Conservation (phyloP, 495 filamentous ascomycete species). For the Cladorrhinum samala region DNA sequence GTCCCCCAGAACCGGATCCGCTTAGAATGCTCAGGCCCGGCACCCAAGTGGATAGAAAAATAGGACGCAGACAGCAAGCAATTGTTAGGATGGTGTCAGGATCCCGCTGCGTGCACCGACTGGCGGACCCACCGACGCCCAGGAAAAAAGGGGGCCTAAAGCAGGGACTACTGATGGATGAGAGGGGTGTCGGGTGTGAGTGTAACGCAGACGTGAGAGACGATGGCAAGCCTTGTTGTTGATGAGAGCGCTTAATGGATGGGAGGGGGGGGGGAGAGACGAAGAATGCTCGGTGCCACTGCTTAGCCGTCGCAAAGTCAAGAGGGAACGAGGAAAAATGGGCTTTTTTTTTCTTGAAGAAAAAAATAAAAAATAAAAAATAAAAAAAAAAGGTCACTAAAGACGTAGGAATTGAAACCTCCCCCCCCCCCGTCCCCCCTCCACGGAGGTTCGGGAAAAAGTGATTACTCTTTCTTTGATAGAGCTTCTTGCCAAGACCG, state of each 20-base stretch:
- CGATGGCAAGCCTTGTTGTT: constrained; percentile 1
- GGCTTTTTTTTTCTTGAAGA: background rate
- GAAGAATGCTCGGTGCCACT: too few relatives aligned
- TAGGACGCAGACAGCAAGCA: background rate
- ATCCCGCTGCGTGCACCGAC: constrained; percentile 5
- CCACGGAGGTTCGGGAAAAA: too few relatives aligned
- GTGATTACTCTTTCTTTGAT: too few relatives aligned
- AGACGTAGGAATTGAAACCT: too few relatives aligned
- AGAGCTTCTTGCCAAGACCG: too few relatives aligned
- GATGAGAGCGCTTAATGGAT: too few relatives aligned
- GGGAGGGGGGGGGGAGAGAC: too few relatives aligned
- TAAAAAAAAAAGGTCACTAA: too few relatives aligned
- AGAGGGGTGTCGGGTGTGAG: too few relatives aligned
- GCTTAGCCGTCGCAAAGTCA: too few relatives aligned
- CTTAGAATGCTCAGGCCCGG: constrained; percentile 1
- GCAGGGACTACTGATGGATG: background rate
- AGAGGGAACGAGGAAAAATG: too few relatives aligned
- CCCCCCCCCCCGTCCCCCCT: too few relatives aligned
- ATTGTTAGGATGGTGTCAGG: constrained; percentile 11
- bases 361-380: background rate
- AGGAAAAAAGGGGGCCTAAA: background rate
- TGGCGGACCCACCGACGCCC: background rate
- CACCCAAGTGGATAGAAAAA: constrained; percentile 3
- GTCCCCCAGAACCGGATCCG: constrained; percentile 8
- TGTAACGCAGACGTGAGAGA: constrained; percentile 1